These are phyloP conservation scores for Pseudomassariella vexata DNA, from an alignment of 2,329 filamentous ascomycete species.

Conservation along the genomic window DNA sequence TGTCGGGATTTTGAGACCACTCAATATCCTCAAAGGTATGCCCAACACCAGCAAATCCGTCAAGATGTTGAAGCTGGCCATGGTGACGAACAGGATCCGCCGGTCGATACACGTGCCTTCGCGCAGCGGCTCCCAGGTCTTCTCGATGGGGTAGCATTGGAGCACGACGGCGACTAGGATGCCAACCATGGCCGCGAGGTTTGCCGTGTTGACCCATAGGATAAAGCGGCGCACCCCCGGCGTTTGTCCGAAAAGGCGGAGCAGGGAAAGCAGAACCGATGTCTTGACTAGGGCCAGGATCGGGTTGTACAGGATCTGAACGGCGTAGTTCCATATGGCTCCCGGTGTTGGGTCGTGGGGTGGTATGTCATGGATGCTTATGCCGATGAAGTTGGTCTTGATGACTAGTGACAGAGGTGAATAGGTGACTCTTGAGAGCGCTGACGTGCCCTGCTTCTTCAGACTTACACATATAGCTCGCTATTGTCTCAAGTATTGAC, in stretches of 20 bases:
- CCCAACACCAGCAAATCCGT: slow-evolving; percentile 33
- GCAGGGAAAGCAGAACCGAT: slow-evolving; percentile 39
- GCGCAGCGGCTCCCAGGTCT: slow-evolving; percentile 22
- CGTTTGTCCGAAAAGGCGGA: slow-evolving; percentile 33
- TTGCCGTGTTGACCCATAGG: slow-evolving; percentile 26
- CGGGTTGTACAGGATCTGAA: slow-evolving; percentile 38
- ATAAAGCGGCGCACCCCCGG: slow-evolving; percentile 24
- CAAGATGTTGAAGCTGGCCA: slow-evolving; percentile 31
- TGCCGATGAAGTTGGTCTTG: slow-evolving; percentile 16
- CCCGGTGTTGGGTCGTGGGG: slow-evolving; percentile 14
- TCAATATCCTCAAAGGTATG: slow-evolving; percentile 34
- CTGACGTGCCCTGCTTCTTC: too few relatives aligned
- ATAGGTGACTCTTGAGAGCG: slow-evolving; percentile 1
- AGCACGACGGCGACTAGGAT: slow-evolving; percentile 29
- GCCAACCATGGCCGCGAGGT: slow-evolving; percentile 16
- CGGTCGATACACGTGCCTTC: slow-evolving; percentile 26
- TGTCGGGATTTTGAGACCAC: slow-evolving; percentile 30
- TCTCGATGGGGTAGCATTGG: slow-evolving; percentile 38
- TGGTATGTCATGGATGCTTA: slow-evolving; percentile 12
- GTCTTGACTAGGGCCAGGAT: slow-evolving; percentile 39
- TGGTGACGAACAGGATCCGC: slow-evolving; percentile 25
- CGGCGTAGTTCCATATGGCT: slow-evolving; percentile 28
- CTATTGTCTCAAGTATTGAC: slow-evolving; percentile 16
- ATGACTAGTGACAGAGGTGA: slow-evolving; percentile 10
- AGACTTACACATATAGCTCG: slow-evolving; percentile 17